Conservation (phyloP, 768 basidiomycete species). For the Termitomyces sp. region DNA sequence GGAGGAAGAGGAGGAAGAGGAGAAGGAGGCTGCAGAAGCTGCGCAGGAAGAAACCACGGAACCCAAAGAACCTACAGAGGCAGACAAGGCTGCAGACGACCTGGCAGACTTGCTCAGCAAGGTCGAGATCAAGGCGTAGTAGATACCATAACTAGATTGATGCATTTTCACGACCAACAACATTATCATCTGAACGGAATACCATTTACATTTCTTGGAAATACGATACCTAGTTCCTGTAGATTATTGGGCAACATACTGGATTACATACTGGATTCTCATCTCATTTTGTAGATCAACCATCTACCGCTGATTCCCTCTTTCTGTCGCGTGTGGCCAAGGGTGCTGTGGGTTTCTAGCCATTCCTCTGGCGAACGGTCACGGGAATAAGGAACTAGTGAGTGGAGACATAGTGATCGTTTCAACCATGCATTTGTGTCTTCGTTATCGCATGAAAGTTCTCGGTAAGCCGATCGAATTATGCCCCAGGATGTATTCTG, state of each 20-base stretch:
- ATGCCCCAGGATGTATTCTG: constrained; percentile 56
- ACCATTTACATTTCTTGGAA: background rate
- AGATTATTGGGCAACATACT: background rate
- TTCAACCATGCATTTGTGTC: constrained; percentile 45
- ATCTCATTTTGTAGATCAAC: constrained; percentile 54
- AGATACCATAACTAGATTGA: background rate
- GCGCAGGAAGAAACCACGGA: constrained; percentile 11
- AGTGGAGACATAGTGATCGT: constrained; percentile 43
- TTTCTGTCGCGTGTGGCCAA: constrained; percentile 51
- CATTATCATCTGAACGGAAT: background rate
- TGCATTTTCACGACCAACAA: background rate
- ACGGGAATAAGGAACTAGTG: constrained; percentile 23
- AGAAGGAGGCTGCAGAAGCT: constrained; percentile 26
- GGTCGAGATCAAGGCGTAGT: constrained; percentile 39
- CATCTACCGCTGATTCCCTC: constrained; percentile 57
- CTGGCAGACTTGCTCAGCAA: constrained; percentile 69
- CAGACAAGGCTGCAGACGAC: constrained; percentile 41
- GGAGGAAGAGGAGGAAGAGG: constrained; percentile 42
- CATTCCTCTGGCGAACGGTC: constrained; percentile 45
- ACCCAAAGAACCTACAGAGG: constrained; percentile 20
- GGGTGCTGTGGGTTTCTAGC: constrained; percentile 37
- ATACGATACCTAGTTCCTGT: constrained; percentile 2
- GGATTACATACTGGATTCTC: background rate
- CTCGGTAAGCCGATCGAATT: constrained; percentile 61
- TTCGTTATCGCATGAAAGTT: constrained; percentile 42